Evolutionary conservation across 2,329 filamentous ascomycete species (phyloP).

Genomic region (Claviceps paspali): DNA sequence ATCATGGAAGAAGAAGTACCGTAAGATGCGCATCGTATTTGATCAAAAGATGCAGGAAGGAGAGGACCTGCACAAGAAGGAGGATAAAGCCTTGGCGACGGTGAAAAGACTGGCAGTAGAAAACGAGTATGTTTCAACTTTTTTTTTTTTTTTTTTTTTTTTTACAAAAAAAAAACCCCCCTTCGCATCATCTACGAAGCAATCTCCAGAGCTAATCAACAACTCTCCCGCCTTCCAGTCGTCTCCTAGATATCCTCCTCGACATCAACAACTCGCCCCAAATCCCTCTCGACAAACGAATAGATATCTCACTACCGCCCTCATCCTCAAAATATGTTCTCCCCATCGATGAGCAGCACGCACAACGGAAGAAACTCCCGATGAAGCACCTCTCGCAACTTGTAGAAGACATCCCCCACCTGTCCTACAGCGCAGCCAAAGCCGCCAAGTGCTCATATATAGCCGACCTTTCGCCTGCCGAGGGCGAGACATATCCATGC

Average conservation of each 20-base stretch:
- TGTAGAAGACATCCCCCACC: conserved; percentile 36
- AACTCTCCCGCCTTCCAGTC: conserved; percentile 42
- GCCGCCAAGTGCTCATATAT: conserved; percentile 46
- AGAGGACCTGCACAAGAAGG: conserved; percentile 67
- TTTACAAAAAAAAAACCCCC: background rate
- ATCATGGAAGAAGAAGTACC: conserved; percentile 85
- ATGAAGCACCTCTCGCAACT: conserved; percentile 35
- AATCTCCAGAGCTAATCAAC: background rate
- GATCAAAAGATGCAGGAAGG: conserved; percentile 65
- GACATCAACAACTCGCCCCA: conserved; percentile 78
- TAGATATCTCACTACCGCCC: conserved; percentile 47
- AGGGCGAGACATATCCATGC: conserved; percentile 41
- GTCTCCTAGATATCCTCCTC: conserved; percentile 73
- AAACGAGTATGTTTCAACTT: conserved; percentile 57
- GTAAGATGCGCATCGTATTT: conserved; percentile 72
- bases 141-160: too few relatives aligned
- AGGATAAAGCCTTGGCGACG: conserved; percentile 65
- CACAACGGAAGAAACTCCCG: conserved; percentile 25
- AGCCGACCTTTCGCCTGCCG: conserved; percentile 31
- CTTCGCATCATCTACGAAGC: too few relatives aligned
- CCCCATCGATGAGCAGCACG: conserved; percentile 18
- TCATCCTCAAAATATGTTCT: conserved; percentile 21
- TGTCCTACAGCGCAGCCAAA: conserved; percentile 36
- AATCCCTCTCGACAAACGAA: conserved; percentile 58
- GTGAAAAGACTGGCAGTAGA: conserved; percentile 76